Base-by-base conservation (phyloP, 306 rosid genomes). In the Sphenostylis stenocarpa region DNA sequence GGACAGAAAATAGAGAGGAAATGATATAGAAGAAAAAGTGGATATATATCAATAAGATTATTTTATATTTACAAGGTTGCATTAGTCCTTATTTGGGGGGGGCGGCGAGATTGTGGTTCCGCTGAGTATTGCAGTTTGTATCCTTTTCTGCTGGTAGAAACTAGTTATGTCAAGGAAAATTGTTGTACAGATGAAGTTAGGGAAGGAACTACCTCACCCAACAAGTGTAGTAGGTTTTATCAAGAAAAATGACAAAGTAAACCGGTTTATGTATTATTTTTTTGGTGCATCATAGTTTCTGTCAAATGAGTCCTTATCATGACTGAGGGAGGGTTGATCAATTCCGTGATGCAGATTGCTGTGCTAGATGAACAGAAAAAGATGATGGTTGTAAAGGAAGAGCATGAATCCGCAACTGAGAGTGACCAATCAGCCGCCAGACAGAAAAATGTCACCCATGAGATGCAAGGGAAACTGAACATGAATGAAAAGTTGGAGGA, bases 341-440 rank as follows among this genome's bases (percentile, higher is more conserved):
- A 38, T 81, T 67, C 58, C 12, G 26, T 72, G 48, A 45, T 88
- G 85, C 84, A 96, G 99, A 87, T 96, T 86, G 91, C 88, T 45
- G 91, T 81, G 53, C 84, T 96, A 15, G 96, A 95, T 80, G 97
- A 91, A 41, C 93, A 89, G 82, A 96, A 83, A 64, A 89, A 33
- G 77, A 48, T n/a, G 36, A 87, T 26, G n/a, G 77, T 67, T 19
- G 83, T 79, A 51, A 89, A 72, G 76, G 48, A 68, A n/a, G 91
- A 85, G 80, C 58, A 67, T n/a, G 83, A 78, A 78, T 62, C 63
- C 45, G 19, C 70, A 11, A 36, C 67, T 45, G 90, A 80, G 75
- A 80, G 21, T 36, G 86, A 71, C 49, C 86, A 80, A 47, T 61
- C 65, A 31, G 76, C 70, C 1, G 73, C 77, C 21, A 62, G 60